Base-by-base conservation (phyloP, 2,329 filamentous ascomycete genomes). In the Colletotrichum nymphaeae region DNA sequence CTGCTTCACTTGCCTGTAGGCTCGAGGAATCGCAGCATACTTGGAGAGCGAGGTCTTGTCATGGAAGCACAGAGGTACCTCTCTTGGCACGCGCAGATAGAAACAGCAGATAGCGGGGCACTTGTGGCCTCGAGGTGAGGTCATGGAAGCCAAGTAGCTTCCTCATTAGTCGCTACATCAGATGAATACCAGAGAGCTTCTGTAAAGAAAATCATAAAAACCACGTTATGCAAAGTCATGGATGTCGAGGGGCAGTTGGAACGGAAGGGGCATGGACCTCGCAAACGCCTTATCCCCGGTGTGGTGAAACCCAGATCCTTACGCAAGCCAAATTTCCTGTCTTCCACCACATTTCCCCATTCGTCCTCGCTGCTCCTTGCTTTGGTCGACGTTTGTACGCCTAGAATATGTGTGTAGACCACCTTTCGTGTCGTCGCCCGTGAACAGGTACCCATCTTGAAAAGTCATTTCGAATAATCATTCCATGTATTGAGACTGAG, bases 1-100 rank as follows among this genome's bases (percentile, higher is more conserved):
- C 80, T 92, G 90, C 80, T 91, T 92, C 76, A 84, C 83, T 11
- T 92, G 90, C 76, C 81, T 89, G 71, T 83, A 69, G n/a, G 16
- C 7, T 22, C 19, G n/a, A 55, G 59, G 62, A 19, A 35, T 14
- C 16, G 19, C 22, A 12, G 4, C 49, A 52, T 24, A 32, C 9
- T 14, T 12, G 9, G n/a, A 11, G 26, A 19, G 52, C 30, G 24
- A 5, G 30, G 26, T 19, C 16, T 52, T 26, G 9, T n/a, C 42
- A 8, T 19, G 7, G 19, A 14, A 2, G 1, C 19, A 46, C 6
- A 4, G 42, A 8, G 16, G 42, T 8, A 8, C 7, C 16, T 9
- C 19, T 19, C 42, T n/a, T 9, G 16, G 16, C 37, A 46, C 42
- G 19, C 42, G 19, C 16, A 46, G 42, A 46, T 9, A 46, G 42